Base-by-base conservation (phyloP, 371 early-diverging fungal genomes). In the Choanephora cucurbitarum region DNA sequence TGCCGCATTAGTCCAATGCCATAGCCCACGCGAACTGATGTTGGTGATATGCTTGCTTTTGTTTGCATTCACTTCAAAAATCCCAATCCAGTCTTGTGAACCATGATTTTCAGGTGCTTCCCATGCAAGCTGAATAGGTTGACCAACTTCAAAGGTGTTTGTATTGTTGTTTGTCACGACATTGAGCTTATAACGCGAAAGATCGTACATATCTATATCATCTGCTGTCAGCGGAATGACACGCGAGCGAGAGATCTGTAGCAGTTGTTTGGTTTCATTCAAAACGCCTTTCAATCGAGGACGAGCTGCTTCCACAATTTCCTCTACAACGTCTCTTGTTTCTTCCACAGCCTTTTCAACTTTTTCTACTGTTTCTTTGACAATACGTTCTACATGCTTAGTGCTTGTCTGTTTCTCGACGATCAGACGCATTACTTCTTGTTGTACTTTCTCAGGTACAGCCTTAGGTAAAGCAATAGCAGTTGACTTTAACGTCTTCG, bases 81-180 rank as follows among this genome's bases (percentile, higher is more conserved):
- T 72, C 28, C 96, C 98, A 59, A 97, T 88, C 97, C 98, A 96
- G 71, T 96, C 96, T 47, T 81, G 77, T n/a, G 78, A 53, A 41
- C 90, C 78, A 64, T 86, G 85, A 53, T 82, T 82, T 55, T 66
- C 73, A 17, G 85, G 91, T 1, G 90, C 94, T 3, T 82, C 81
- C 88, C 93, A 95, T 9, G 63, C 55, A 1, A 92, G 72, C 1
- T 57, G 63, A 42, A 95, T 87, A 11, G 85, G 80, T 56, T 88
- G 83, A 10, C 95, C 96, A 21, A 94, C 77, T 15, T 75, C 65
- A 55, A 71, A 80, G 0, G 40, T 48, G n/a, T 69, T 52, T 3
- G 49, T 54, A 5, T 39, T 50, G 13, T 37, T 31, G 14, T 57
- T 55, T 42, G 41, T 57, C 6, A 39, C 14, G 9, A 81, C 45